phyloP scores from a whole-genome alignment of 2,329 filamentous ascomycete genomes.

The Helminthosporium solani region DNA sequence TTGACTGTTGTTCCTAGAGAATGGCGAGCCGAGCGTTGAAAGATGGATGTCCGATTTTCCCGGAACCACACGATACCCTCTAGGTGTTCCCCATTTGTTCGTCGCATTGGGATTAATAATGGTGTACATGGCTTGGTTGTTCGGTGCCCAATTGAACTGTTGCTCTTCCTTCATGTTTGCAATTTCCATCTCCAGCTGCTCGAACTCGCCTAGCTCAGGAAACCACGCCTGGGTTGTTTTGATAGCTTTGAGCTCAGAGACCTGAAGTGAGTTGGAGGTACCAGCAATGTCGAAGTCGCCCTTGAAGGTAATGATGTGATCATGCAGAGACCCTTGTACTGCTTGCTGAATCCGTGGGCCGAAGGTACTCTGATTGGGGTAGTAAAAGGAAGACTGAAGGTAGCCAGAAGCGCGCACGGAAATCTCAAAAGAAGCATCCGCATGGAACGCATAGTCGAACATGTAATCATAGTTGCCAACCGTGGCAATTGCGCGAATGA shows the following conservation, averaged over 20 bases:
- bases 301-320: conserved; percentile 47
- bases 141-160: conserved; percentile 50
- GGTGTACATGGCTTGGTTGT: conserved; percentile 51
- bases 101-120: conserved; percentile 54
- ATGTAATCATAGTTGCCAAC: conserved; percentile 49
- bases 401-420: conserved; percentile 35
- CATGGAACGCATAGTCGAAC: conserved; percentile 32
- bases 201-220: conserved; percentile 34
- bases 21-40: conserved; percentile 40
- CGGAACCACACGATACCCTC: conserved; percentile 52
- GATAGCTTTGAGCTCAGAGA: conserved; percentile 29
- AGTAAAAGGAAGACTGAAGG: conserved; percentile 36
- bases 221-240: conserved; percentile 33
- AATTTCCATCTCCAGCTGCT: conserved; percentile 34
- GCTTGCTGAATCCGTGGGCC: conserved; percentile 43
- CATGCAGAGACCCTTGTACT: conserved; percentile 38
- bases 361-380: conserved; percentile 35
- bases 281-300: conserved; percentile 43
- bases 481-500: conserved; percentile 43
- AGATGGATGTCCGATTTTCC: conserved; percentile 33
- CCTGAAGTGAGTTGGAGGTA: conserved; percentile 37
- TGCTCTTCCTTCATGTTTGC: conserved; percentile 44
- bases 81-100: conserved; percentile 54
- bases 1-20: conserved; percentile 35
- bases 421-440: conserved; percentile 40